These are phyloP conservation scores for Nicotiana noctiflora DNA, from an alignment of 257 asterid genomes.

Conservation along the genomic window DNA sequence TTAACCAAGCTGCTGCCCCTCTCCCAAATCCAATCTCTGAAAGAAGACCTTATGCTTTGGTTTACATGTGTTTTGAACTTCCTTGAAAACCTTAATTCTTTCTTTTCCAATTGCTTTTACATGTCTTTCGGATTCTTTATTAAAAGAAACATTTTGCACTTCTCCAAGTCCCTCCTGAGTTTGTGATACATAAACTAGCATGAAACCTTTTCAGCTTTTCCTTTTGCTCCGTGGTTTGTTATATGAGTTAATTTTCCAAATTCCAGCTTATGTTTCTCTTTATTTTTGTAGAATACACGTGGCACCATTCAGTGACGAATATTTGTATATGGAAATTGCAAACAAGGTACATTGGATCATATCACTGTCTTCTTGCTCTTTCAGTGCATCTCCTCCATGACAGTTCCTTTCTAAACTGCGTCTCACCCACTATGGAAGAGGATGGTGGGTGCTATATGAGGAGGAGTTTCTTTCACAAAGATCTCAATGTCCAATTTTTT, in stretches of 20 bases:
- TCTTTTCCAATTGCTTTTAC: background rate
- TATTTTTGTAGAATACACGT: constrained; percentile 72
- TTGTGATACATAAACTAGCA: background rate
- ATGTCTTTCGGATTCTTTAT: background rate
- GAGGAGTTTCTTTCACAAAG: background rate
- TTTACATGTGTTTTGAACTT: background rate
- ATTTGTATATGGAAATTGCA: constrained; percentile 76
- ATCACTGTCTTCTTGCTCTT: background rate
- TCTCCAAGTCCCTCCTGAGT: background rate
- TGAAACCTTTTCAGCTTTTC: background rate
- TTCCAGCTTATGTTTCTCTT: constrained; percentile 10
- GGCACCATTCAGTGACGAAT: constrained; percentile 99
- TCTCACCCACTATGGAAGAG: background rate
- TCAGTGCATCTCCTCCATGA: background rate
- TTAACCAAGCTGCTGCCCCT: background rate
- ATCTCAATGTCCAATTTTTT: background rate
- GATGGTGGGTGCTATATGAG: background rate
- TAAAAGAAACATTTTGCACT: background rate
- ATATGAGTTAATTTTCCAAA: background rate
- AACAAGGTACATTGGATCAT: constrained; percentile 52
- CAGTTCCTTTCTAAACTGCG: background rate
- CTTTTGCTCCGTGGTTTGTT: background rate
- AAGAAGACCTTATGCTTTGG: background rate
- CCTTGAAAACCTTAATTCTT: background rate
- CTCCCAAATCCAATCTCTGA: background rate